Percentiles rank a stretch among this genome's conserved stretches.
Conservation (phyloP, 2,329 filamentous ascomycete species). For the Botryotinia calthae region DNA sequence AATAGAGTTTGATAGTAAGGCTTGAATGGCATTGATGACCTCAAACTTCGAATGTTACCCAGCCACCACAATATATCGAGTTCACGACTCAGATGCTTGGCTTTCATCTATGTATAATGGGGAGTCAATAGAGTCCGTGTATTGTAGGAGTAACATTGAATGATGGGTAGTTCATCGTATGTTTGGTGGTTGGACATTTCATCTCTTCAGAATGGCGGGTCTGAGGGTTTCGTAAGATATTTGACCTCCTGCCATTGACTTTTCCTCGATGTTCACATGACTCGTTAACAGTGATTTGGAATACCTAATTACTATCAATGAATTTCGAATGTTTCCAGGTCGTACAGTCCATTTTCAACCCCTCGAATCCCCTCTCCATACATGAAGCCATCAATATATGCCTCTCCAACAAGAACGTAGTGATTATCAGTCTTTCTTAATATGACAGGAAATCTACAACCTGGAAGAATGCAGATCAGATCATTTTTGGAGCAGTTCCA, state of each 20-base stretch:
- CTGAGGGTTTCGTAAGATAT: not conserved
- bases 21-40: not conserved
- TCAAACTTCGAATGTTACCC: not conserved
- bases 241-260: not conserved
- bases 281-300: not conserved
- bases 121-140: not conserved
- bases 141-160: not conserved
- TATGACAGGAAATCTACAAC: conserved; percentile 34
- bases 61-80: conserved; percentile 1
- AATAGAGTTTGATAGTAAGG: conserved; percentile 4
- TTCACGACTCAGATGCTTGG: not conserved
- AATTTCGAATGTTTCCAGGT: conserved; percentile 28
- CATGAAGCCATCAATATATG: conserved; percentile 35
- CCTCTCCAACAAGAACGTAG: conserved; percentile 33
- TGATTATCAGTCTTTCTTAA: conserved; percentile 24
- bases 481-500: conserved; percentile 28
- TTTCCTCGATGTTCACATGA: not conserved
- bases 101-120: not conserved
- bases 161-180: not conserved
- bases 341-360: conserved; percentile 20
- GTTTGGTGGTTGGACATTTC: not conserved
- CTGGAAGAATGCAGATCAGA: conserved; percentile 30
- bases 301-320: conserved; percentile 21
- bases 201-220: not conserved
- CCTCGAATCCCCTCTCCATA: conserved; percentile 31